Conservation (phyloP, 129 eudicot species). For the Cynara cardunculus region DNA sequence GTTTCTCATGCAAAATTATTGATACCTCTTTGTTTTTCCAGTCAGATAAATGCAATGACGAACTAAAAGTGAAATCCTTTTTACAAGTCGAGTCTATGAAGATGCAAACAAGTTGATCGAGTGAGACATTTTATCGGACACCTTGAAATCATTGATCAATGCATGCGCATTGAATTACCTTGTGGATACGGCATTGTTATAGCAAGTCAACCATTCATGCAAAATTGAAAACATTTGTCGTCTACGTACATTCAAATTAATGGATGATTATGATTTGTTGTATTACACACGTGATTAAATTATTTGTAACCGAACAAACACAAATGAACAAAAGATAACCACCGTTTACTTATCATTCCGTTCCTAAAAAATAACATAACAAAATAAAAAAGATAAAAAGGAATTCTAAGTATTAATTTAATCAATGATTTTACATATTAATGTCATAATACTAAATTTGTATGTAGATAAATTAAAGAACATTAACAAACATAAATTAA, state of each 20-base stretch:
- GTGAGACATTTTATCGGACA: neutral
- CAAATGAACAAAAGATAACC: too few species aligned
- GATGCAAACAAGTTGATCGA: neutral
- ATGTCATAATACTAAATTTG: too few species aligned
- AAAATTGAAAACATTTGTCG: neutral
- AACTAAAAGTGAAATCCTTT: neutral
- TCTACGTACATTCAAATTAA: neutral
- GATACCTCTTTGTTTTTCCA: neutral
- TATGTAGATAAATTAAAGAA: too few species aligned
- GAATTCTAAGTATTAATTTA: too few species aligned
- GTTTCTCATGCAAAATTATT: neutral
- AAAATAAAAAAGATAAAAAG: too few species aligned
- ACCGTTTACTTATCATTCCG: too few species aligned
- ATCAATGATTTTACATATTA: too few species aligned
- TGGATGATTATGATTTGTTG: too few species aligned
- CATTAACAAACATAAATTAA: too few species aligned
- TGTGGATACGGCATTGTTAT: neutral
- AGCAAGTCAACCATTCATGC: neutral
- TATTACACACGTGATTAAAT: too few species aligned
- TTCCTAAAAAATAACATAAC: too few species aligned
- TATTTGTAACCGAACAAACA: too few species aligned
- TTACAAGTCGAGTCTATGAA: neutral
- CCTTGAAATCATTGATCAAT: neutral
- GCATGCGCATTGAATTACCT: neutral
- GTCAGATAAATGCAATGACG: neutral